These are phyloP conservation scores for Fusarium cicatricum DNA, from an alignment of 2,329 filamentous ascomycete species.

Conservation along the genomic window DNA sequence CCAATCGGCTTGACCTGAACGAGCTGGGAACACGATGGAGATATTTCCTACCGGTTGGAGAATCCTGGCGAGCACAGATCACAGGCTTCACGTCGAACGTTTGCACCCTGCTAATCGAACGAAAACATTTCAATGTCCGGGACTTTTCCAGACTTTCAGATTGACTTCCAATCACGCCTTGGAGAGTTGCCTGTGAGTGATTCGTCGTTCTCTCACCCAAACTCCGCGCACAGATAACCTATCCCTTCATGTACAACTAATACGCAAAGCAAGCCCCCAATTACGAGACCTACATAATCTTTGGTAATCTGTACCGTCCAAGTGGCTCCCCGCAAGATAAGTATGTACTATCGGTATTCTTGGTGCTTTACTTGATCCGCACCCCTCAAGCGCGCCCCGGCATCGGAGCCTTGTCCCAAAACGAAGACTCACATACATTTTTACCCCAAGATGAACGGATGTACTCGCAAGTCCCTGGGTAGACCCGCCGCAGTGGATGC, in stretches of 20 bases:
- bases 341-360: too few relatives aligned
- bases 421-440: conserved; percentile 8
- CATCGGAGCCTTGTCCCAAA: conserved; percentile 21
- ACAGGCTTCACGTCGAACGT: not conserved
- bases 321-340: conserved; percentile 2
- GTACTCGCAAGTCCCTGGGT: not conserved
- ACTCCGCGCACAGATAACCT: too few relatives aligned
- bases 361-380: conserved; percentile 4
- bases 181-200: too few relatives aligned
- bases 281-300: conserved; percentile 15
- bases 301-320: conserved; percentile 17
- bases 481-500: conserved; percentile 32
- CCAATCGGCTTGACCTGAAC: not conserved
- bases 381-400: conserved; percentile 12
- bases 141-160: too few relatives aligned
- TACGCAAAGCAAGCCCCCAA: conserved; percentile 13
- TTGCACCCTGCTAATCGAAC: not conserved
- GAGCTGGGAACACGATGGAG: not conserved
- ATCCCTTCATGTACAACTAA: not conserved
- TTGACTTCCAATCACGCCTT: too few relatives aligned
- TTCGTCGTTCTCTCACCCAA: too few relatives aligned
- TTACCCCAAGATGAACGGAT: not conserved
- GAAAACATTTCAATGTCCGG: not conserved
- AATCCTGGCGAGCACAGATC: not conserved
- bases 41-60: not conserved